Evolutionary conservation across 2,329 filamentous ascomycete genomes (phyloP), one percentile per base, ranked within the genome.

Genomic region (Rachicladosporium sp.): DNA sequence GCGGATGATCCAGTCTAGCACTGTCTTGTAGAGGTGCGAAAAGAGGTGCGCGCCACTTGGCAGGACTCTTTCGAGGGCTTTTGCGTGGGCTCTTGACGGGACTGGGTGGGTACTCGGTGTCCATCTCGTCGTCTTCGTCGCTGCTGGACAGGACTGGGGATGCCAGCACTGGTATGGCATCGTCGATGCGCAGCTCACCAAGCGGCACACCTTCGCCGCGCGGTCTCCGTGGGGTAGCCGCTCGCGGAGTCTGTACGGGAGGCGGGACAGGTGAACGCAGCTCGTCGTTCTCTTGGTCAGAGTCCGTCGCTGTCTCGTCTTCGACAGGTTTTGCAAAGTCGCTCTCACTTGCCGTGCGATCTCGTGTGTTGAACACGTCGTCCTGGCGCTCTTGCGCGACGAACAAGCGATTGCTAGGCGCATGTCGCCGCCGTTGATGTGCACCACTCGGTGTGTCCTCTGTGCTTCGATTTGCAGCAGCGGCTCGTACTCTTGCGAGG

Each of bases 281-380:
- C 6, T 62, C 60, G 42, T 69, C 61, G 43, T 72, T 72, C 52
- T 73, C 69, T 55, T 71, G 70, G 40, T 60, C 63, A 36, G 56
- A 57, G 33, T 57, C 59, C 6, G 50, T 46, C 29, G 56, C 54
- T 33, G 52, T 56, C 15, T 59, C 60, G 15, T 61, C 54, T 13
- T 62, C 59, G 4, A 6, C 21, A 4, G 21, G 21, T 23, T 23
- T 23, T 4, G 21, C 21, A 23, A 4, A 23, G 21, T 23, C 21
- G 27, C 6, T 34, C 34, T 35, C 35, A 31, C 6, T 42, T 36
- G 11, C 38, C 40, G 29, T 29, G 32, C 15, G 35, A 31, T 10
- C 35, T 35, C 2, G 36, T 42, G 12, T 35, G n/a, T 21, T 35
- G 38, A 4, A 35, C 35, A 32, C 31, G 31, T 42, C 40, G 6